phyloP scores from a whole-genome alignment of 495 filamentous ascomycete species.

The Wilcoxina mikolae region DNA sequence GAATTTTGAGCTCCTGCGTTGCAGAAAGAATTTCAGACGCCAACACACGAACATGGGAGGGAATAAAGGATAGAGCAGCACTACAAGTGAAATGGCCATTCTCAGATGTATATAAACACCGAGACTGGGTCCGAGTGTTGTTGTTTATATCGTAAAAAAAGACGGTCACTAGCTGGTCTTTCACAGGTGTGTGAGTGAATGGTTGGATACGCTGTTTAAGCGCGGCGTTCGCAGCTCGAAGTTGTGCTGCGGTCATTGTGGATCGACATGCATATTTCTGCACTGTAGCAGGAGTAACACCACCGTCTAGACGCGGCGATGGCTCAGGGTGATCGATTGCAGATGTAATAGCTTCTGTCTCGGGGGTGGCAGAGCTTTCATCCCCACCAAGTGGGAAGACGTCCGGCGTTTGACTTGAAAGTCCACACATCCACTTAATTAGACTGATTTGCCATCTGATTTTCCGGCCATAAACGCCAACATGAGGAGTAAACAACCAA shows the following conservation, averaged over 20 bases:
- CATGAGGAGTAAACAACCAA: constrained; percentile 80
- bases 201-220: constrained; percentile 75
- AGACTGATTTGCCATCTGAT: constrained; percentile 74
- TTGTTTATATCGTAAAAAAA: constrained; percentile 74
- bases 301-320: not conserved
- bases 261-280: constrained; percentile 32
- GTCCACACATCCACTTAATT: constrained; percentile 67
- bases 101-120: constrained; percentile 65
- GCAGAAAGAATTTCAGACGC: constrained; percentile 75
- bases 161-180: constrained; percentile 59
- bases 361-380: no score
- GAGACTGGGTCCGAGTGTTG: constrained; percentile 49
- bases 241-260: constrained; percentile 52
- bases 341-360: constrained; percentile 9
- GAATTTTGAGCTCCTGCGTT: constrained; percentile 60
- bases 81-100: constrained; percentile 71
- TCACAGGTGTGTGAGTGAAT: constrained; percentile 69
- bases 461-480: constrained; percentile 72
- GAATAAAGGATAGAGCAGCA: constrained; percentile 71
- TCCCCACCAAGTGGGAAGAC: no score
- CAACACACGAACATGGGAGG: constrained; percentile 73
- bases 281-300: constrained; percentile 12
- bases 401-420: constrained; percentile 45
- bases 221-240: constrained; percentile 65
- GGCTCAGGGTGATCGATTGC: constrained; percentile 19